These are phyloP conservation scores for Colletotrichum karsti DNA, from an alignment of 2,329 filamentous ascomycete genomes.

Conservation along the genomic window DNA sequence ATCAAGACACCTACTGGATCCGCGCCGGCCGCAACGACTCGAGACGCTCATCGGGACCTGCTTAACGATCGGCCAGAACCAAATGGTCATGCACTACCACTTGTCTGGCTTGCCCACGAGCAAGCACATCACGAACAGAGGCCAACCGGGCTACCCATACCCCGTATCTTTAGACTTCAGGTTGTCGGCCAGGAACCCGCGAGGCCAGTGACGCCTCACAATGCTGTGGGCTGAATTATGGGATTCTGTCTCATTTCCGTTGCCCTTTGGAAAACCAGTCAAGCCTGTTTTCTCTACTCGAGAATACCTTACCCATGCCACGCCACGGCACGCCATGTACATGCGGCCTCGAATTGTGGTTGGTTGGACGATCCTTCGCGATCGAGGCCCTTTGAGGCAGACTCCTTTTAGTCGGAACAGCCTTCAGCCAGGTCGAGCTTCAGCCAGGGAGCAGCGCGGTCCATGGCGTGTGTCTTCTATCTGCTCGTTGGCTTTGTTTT, in stretches of 20 bases:
- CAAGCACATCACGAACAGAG: constrained; percentile 18
- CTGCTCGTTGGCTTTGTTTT: background rate
- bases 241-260: constrained; percentile 29
- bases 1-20: constrained; percentile 13
- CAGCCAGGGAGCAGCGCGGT: background rate
- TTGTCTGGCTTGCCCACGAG: constrained; percentile 8
- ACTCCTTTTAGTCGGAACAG: too few species aligned
- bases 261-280: background rate
- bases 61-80: constrained; percentile 22
- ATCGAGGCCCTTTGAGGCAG: background rate
- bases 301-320: constrained; percentile 29
- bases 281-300: background rate
- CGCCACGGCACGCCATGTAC: too few species aligned
- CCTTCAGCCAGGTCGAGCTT: too few species aligned
- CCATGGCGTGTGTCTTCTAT: background rate
- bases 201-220: constrained; percentile 7
- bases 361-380: background rate
- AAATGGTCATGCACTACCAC: constrained; percentile 23
- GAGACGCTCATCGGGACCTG: constrained; percentile 27
- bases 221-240: constrained; percentile 20
- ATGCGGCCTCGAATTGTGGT: background rate
- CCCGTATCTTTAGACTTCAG: background rate
- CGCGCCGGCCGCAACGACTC: constrained; percentile 23
- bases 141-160: background rate
- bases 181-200: constrained; percentile 24